phyloP scores from a whole-genome alignment of 805 yeast species.

The Ogataea salicorniae region DNA sequence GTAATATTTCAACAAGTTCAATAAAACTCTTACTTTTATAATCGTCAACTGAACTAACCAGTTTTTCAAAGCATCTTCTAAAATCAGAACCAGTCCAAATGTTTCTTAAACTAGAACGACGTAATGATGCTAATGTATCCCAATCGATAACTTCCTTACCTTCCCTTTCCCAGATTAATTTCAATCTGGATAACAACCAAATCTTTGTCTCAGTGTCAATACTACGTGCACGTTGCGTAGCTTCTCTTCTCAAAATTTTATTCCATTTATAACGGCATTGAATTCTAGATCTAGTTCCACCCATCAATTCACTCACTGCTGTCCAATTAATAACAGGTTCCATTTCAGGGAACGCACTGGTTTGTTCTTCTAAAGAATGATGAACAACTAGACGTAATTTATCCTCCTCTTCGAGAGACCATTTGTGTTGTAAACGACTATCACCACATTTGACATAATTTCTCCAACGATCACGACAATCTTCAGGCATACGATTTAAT shows the following conservation, averaged over 20 bases:
- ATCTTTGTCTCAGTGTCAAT: constrained; percentile 43
- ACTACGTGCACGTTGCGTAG: constrained; percentile 36
- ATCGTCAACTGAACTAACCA: constrained; percentile 49
- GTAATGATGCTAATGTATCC: constrained; percentile 47
- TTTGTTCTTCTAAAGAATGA: constrained; percentile 39
- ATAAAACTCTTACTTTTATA: constrained; percentile 34
- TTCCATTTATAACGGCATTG: constrained; percentile 97
- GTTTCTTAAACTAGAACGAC: constrained; percentile 28
- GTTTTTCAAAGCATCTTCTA: constrained; percentile 53
- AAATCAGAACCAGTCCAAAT: constrained; percentile 61
- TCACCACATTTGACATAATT: constrained; percentile 91
- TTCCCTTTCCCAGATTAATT: constrained; percentile 37
- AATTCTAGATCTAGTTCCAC: constrained; percentile 82
- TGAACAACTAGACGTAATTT: constrained; percentile 50
- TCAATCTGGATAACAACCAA: constrained; percentile 44
- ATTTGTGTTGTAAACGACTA: constrained; percentile 67
- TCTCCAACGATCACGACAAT: constrained; percentile 95
- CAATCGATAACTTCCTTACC: constrained; percentile 43
- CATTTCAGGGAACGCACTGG: constrained; percentile 21
- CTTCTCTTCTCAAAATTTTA: constrained; percentile 63
- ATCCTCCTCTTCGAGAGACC: constrained; percentile 81
- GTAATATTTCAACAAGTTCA: constrained; percentile 27
- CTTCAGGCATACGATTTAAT: constrained; percentile 95
- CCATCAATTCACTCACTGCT: constrained; percentile 80
- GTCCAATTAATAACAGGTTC: constrained; percentile 79